These are phyloP conservation scores for Aciculosporium take DNA, from an alignment of 2,329 filamentous ascomycete genomes.

Conservation along the genomic window DNA sequence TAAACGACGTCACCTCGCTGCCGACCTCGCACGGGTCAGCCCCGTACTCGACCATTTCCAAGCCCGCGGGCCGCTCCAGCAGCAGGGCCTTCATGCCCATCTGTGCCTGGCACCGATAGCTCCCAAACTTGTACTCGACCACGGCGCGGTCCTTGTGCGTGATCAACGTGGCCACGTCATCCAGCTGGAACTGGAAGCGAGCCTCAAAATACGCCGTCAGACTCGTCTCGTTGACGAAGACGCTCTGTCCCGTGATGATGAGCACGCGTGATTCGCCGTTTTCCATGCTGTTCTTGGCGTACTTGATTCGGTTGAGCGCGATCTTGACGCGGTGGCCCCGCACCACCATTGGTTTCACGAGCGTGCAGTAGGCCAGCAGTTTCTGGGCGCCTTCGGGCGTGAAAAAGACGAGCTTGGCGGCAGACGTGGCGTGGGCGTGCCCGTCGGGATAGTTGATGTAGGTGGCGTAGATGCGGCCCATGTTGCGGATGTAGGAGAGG, in stretches of 20 bases:
- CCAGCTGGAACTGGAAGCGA: constrained; percentile 33
- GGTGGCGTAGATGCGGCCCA: constrained; percentile 36
- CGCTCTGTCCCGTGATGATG: constrained; percentile 30
- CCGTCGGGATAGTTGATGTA: constrained; percentile 36
- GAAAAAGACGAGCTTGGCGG: constrained; percentile 37
- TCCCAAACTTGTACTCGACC: constrained; percentile 39
- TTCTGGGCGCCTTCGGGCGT: constrained; percentile 22
- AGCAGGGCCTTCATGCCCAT: constrained; percentile 28
- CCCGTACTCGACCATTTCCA: constrained; percentile 25
- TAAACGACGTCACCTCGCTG: constrained; percentile 17
- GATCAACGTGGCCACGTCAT: constrained; percentile 23
- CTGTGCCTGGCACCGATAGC: constrained; percentile 40
- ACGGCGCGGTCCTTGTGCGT: constrained; percentile 15
- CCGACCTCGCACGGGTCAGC: constrained; percentile 24
- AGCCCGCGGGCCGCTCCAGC: constrained; percentile 18
- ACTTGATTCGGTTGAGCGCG: constrained; percentile 34
- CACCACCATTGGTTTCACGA: constrained; percentile 21
- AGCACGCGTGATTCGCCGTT: constrained; percentile 32
- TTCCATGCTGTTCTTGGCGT: constrained; percentile 15
- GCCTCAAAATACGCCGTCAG: constrained; percentile 27
- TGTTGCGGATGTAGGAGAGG: constrained; percentile 26
- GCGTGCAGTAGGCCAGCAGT: constrained; percentile 12
- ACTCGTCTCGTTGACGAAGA: constrained; percentile 27
- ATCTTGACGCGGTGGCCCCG: constrained; percentile 23
- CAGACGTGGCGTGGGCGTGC: constrained; percentile 21